Conservation (phyloP, 371 early-diverging fungal species). For the Nematocida minor region DNA sequence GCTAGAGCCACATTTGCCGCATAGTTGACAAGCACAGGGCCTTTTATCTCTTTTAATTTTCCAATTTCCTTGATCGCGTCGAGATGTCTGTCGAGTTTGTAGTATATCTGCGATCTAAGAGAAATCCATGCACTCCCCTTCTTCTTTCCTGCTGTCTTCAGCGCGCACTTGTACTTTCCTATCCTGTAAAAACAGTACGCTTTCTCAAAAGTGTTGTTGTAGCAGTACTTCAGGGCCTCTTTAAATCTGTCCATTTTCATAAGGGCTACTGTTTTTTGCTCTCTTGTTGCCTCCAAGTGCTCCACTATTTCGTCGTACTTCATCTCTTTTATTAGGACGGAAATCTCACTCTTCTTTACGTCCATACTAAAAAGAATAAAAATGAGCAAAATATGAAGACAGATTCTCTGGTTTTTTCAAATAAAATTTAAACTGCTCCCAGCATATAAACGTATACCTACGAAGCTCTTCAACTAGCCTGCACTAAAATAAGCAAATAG, state of each 20-base stretch:
- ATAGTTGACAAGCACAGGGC: constrained; percentile 30
- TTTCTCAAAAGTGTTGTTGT: constrained; percentile 37
- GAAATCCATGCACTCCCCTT: constrained; percentile 7
- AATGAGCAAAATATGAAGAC: neutral
- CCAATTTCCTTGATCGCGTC: constrained; percentile 1
- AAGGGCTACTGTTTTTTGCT: constrained; percentile 6
- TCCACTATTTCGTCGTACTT: constrained; percentile 14
- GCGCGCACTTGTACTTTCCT: constrained; percentile 13
- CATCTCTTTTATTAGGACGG: neutral
- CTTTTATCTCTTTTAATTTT: neutral
- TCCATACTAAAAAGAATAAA: constrained; percentile 6
- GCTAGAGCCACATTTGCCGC: constrained; percentile 19
- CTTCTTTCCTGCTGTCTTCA: constrained; percentile 31
- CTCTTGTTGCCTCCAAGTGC: constrained; percentile 8
- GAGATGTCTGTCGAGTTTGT: constrained; percentile 6
- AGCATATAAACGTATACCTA: too few species aligned
- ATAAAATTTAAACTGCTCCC: too few species aligned
- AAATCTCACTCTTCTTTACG: neutral
- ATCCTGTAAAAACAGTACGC: constrained; percentile 46
- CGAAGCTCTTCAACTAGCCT: too few species aligned
- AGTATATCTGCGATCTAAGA: constrained; percentile 31
- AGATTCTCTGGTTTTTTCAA: too few species aligned
- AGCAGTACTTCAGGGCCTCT: neutral
- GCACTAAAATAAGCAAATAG: too few species aligned
- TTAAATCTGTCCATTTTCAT: constrained; percentile 13